Base-by-base conservation (phyloP, 768 basidiomycete species). In the Leccinum variicolor region DNA sequence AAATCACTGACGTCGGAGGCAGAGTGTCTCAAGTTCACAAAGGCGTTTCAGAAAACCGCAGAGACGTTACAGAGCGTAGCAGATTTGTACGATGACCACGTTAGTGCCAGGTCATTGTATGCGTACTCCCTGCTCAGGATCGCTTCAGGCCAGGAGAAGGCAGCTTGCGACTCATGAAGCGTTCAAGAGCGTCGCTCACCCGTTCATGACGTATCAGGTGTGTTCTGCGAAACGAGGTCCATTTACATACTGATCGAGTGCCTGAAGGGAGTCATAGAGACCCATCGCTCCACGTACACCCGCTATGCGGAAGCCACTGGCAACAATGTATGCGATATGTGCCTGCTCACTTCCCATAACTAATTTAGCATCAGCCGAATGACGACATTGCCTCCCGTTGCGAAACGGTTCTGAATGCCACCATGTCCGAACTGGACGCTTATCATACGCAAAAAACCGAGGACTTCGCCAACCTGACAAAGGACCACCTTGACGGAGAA, bases 371-470 rank as follows among this genome's bases (percentile, higher is more conserved):
- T 14, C 66, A 88, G 85, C 69, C 79, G 14, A 77, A 87, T 62
- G 84, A 87, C 50, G 85, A 88, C 17, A 73, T 87, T 60, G 84
- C 84, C 2, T 79, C 83, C 3, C 83, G 92, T 19, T 93, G 89
- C 68, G 92, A 95, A 73, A 94, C 92, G 0, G 90, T 93, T 7
- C 75, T 95, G 26, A 94, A 94, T 69, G 85, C 84, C 9, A 93
- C 92, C 2, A 87, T 92, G 84, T 90, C 92, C 1, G 92, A 94
- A 75, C 85, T 94, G 78, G 88, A 90, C 51, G 84, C 81, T 1
- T 90, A 92, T 63, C 89, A 92, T 66, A 72, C 75, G 0, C 88
- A 91, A 69, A 89, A 91, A 69, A 67, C 70, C 7, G 87, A 90
- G 64, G 90, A 92, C 62, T 85, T 93, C 59, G 71, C 75, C 15